Percentiles rank a stretch among this genome's conserved stretches.
Evolutionary conservation across 116 monocot genomes (phyloP).

Genomic region (Dioscorea cayenensis): DNA sequence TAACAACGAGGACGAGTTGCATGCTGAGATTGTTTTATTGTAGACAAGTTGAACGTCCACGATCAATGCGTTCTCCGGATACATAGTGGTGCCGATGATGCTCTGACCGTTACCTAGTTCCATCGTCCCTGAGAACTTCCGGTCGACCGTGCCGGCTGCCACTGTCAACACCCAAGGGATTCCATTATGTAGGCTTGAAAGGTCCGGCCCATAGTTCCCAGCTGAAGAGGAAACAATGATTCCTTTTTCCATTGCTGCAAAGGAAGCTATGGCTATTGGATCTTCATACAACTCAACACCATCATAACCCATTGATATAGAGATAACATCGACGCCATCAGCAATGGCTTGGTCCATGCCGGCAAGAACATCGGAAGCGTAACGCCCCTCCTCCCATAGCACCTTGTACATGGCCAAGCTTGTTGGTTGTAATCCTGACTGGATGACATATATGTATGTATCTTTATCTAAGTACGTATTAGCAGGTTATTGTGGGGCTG

Average conservation of each 20-base stretch:
- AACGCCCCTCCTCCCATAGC: background rate
- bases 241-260: conserved; percentile 33
- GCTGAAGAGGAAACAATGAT: conserved; percentile 32
- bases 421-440: no score
- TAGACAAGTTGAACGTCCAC: no score
- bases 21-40: no score
- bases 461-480: no score
- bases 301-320: conserved; percentile 28
- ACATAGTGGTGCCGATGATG: background rate
- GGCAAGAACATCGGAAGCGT: conserved; percentile 17
- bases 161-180: conserved; percentile 38
- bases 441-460: no score
- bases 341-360: conserved; percentile 23
- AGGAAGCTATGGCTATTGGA: conserved; percentile 27
- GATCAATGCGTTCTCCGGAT: no score
- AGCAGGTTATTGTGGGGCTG: no score
- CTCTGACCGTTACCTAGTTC: background rate
- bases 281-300: conserved; percentile 16
- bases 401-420: conserved; percentile 50
- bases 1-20: no score
- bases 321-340: conserved; percentile 50
- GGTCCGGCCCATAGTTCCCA: conserved; percentile 33
- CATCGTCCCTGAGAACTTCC: background rate
- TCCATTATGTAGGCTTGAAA: conserved; percentile 21
- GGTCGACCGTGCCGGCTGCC: conserved; percentile 25